Evolutionary conservation across 148 eudicot species (phyloP).

Genomic region (Vaccinium darrowii): DNA sequence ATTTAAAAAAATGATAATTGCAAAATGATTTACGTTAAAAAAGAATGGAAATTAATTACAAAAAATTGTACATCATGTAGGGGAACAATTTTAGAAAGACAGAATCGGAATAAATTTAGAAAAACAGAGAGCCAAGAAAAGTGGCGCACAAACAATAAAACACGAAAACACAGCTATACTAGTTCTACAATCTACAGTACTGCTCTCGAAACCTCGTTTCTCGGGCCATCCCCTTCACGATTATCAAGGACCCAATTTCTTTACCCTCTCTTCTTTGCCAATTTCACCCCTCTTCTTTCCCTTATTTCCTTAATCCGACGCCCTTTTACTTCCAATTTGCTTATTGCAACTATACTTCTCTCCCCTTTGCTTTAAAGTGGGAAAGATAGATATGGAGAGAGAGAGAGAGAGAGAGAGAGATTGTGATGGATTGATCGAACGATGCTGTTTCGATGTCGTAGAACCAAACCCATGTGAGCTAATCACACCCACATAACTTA

Average conservation of each 20-base stretch:
- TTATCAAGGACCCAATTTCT: slow-evolving; percentile 27
- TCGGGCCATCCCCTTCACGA: slow-evolving; percentile 52
- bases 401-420: not conserved
- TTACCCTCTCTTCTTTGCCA: slow-evolving; percentile 9
- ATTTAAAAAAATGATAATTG: too few species aligned
- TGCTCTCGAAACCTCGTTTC: slow-evolving; percentile 35
- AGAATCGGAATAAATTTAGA: not conserved
- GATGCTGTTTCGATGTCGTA: slow-evolving; percentile 17
- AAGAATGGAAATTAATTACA: not conserved
- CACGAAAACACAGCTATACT: not conserved
- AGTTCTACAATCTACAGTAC: not conserved
- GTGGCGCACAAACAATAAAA: not conserved
- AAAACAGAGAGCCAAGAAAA: not conserved
- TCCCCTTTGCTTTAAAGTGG: slow-evolving; percentile 11
- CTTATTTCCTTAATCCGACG: not conserved
- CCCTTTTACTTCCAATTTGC: slow-evolving; percentile 1
- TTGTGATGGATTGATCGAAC: slow-evolving; percentile 28
- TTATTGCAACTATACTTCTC: not conserved
- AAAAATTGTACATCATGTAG: not conserved
- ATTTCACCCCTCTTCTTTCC: slow-evolving; percentile 3
- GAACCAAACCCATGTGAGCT: slow-evolving; percentile 35
- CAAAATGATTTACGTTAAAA: too few species aligned
- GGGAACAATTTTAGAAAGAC: not conserved
- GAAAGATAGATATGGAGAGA: not conserved
- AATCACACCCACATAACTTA: slow-evolving; percentile 18